A percentile compares a stretch with the other conserved stretches of the same genome.
Conservation (phyloP, 179 eudicot species). For the Beta macrorhiza region DNA sequence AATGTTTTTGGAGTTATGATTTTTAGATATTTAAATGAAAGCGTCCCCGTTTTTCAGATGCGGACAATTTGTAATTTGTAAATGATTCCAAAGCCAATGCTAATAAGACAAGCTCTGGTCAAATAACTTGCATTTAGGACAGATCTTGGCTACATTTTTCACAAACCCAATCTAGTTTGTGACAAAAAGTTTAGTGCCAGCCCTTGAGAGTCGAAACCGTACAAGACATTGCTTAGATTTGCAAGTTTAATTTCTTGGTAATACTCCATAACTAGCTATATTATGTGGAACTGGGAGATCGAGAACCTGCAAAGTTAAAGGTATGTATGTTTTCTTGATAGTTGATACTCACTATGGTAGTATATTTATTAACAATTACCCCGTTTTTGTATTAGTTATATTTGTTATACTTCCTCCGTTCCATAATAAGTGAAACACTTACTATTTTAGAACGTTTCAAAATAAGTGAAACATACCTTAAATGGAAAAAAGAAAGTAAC, state of each 20-base stretch:
- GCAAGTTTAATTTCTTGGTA: constrained; percentile 2
- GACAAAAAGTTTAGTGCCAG: background rate
- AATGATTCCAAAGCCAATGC: constrained; percentile 3
- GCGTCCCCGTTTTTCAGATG: background rate
- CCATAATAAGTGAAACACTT: too few species aligned
- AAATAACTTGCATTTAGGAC: constrained; percentile 5
- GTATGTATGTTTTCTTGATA: constrained; percentile 27
- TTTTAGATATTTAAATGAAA: background rate
- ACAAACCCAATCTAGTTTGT: background rate
- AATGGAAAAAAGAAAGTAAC: too few species aligned
- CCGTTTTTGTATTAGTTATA: too few species aligned
- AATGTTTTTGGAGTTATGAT: too few species aligned
- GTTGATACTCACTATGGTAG: background rate
- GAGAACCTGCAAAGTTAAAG: background rate
- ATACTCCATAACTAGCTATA: too few species aligned
- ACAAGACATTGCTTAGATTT: constrained; percentile 16
- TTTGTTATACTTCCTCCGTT: too few species aligned
- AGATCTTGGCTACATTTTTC: background rate
- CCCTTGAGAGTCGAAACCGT: background rate
- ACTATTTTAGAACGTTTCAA: too few species aligned
- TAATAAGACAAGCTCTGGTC: background rate
- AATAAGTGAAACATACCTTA: too few species aligned
- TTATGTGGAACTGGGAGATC: background rate
- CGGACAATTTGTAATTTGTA: background rate
- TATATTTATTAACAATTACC: too few species aligned